phyloP scores from a whole-genome alignment of 371 early-diverging fungal genomes.

The Nematocida sp. region DNA sequence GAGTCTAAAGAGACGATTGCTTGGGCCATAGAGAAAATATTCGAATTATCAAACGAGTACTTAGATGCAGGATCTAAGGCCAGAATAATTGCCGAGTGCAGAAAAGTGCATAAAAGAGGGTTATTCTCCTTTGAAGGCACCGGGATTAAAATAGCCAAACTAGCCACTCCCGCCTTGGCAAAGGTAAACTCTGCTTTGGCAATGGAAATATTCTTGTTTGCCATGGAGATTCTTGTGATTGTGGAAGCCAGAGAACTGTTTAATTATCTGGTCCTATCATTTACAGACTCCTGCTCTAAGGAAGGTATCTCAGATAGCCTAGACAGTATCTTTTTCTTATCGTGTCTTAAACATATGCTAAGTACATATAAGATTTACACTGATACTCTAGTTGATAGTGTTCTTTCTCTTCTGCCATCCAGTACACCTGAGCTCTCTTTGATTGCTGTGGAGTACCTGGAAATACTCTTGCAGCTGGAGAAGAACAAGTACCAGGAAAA shows the following conservation, averaged over 20 bases:
- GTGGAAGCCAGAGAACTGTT: conserved; percentile 40
- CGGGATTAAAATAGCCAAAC: conserved; percentile 8
- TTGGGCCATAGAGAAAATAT: conserved; percentile 42
- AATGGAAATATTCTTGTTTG: conserved; percentile 14
- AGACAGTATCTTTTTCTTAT: conserved; percentile 36
- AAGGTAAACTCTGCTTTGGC: conserved; percentile 10
- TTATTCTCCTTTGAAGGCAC: conserved; percentile 24
- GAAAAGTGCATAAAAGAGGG: conserved; percentile 16
- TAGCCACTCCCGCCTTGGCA: conserved; percentile 17
- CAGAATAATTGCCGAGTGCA: conserved; percentile 19
- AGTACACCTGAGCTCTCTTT: conserved; percentile 54
- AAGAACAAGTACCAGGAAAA: conserved; percentile 53
- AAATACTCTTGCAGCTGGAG: conserved; percentile 4
- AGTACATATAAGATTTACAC: conserved; percentile 34
- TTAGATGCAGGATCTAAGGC: conserved; percentile 33
- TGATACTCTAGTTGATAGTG: not conserved
- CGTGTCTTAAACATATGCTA: conserved; percentile 5
- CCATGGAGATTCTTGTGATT: conserved; percentile 19
- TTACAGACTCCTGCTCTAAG: not conserved
- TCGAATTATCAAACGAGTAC: conserved; percentile 45
- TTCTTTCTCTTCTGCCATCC: not conserved
- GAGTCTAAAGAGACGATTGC: conserved; percentile 11
- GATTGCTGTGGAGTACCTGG: conserved; percentile 46
- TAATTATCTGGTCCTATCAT: conserved; percentile 7
- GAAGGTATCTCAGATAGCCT: not conserved